Percentiles rank a stretch among this genome's conserved stretches.
phyloP scores from a whole-genome alignment of 345 rosid species.

The Mallotus nudiflorus region DNA sequence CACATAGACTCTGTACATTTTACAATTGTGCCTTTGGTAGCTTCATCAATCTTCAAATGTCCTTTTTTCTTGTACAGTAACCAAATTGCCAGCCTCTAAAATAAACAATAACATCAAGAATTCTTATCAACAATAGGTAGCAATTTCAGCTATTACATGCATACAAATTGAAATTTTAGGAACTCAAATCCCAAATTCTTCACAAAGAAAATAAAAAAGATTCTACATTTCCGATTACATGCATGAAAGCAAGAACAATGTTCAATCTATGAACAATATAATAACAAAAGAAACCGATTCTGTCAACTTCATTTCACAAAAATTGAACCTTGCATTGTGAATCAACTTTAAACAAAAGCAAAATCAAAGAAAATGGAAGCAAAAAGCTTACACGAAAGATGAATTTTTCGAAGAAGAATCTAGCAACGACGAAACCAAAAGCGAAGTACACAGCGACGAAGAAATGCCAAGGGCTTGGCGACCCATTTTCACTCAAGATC shows the following conservation, averaged over 20 bases:
- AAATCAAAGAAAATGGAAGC: conserved; percentile 7
- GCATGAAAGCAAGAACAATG: no score
- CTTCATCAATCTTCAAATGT: conserved; percentile 51
- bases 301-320: no score
- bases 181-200: no score
- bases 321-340: no score
- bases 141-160: not conserved
- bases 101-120: conserved; percentile 24
- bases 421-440: conserved; percentile 50
- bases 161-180: no score
- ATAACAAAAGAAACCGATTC: no score
- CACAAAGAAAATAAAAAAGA: no score
- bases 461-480: conserved; percentile 51
- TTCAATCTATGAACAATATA: no score
- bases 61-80: conserved; percentile 42
- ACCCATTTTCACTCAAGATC: conserved; percentile 37
- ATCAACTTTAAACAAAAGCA: no score
- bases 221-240: no score
- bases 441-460: conserved; percentile 64
- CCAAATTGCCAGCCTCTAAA: conserved; percentile 68
- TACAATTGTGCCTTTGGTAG: conserved; percentile 45
- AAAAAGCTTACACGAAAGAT: conserved; percentile 76
- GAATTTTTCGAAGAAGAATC: conserved; percentile 72
- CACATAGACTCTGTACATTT: conserved; percentile 93
- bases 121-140: conserved; percentile 11